Base-by-base conservation (phyloP, 768 basidiomycete species). In the Leccinum aurantiacum region DNA sequence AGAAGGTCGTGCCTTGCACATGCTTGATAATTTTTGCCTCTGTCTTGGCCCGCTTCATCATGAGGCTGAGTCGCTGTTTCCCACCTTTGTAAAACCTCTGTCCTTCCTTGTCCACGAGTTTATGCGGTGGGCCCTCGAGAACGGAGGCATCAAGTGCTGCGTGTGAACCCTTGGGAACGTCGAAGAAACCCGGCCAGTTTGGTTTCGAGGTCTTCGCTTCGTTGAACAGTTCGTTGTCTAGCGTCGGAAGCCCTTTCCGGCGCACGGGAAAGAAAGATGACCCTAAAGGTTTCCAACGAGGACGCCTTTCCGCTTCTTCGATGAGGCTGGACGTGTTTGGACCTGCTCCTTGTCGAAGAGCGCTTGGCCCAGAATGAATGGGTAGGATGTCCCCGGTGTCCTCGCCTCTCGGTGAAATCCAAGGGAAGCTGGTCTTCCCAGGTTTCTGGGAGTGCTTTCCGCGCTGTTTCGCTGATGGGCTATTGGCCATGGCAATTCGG, bases 1-100 rank as follows among this genome's bases (percentile, higher is more conserved):
- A 55, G n/a, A 13, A 35, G 5, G 9, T 44, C 61, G n/a, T 59
- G 80, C 83, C 80, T 78, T 83, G 78, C 11, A 82, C 67, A 62
- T 84, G 80, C 51, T 73, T 76, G 33, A 76, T 70, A 38, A 82
- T 79, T 3, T 64, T 67, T 2, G 78, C 72, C 6, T 75, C 69
- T 46, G 69, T 66, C 56, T 71, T 76, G 31, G 72, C 69, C 33
- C 72, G 71, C 58, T 73, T 73, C 63, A 19, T 41, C 41, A 76
- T 64, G 47, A 74, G 63, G 41, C 15, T 62, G 46, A 71, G 57
- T 35, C 65, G 73, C 27, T 59, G 73, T 56, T 73, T 73, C 0
- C 73, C 71, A 9, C 71, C 71, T 35, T 52, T 61, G 56, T 74
- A 73, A 60, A 73, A 73, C 37, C n/a, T 71, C 35, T 62, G 65